Evolutionary conservation across 371 early-diverging fungal species (phyloP).

Genomic region (Lichtheimia ornata): DNA sequence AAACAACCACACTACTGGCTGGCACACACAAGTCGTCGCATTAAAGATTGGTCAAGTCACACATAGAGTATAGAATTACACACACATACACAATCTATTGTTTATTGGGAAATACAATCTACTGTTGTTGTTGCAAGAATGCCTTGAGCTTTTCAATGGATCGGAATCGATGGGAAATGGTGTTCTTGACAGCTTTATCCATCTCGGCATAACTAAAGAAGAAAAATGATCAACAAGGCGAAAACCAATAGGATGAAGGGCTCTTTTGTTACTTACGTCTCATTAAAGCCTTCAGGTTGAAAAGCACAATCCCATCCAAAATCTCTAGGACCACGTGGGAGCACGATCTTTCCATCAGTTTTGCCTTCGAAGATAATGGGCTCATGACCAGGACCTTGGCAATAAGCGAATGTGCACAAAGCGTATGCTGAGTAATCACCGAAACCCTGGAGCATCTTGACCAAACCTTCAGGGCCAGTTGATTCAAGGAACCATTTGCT

Average conservation of each 20-base stretch:
- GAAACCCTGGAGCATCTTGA: conserved; percentile 85
- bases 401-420: conserved; percentile 89
- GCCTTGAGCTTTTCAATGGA: conserved; percentile 77
- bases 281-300: conserved; percentile 79
- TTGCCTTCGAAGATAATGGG: conserved; percentile 89
- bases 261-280: conserved; percentile 50
- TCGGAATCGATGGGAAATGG: conserved; percentile 85
- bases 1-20: not conserved
- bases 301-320: conserved; percentile 98
- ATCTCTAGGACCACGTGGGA: conserved; percentile 77
- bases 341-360: conserved; percentile 85
- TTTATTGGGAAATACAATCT: not conserved
- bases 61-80: not conserved
- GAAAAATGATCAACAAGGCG: not conserved
- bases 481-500: conserved; percentile 94
- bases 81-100: too few species aligned
- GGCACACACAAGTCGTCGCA: not conserved
- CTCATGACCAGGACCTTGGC: conserved; percentile 81
- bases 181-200: conserved; percentile 79
- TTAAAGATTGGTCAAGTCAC: not conserved
- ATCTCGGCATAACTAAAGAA: conserved; percentile 86
- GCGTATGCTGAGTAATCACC: conserved; percentile 86
- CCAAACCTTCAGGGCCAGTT: conserved; percentile 79
- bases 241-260: not conserved
- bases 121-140: conserved; percentile 27